Percentiles rank a stretch among this genome's conserved stretches.
Evolutionary conservation across 139 green algal species (phyloP).

Genomic region (Chlamydomonas sp.): DNA sequence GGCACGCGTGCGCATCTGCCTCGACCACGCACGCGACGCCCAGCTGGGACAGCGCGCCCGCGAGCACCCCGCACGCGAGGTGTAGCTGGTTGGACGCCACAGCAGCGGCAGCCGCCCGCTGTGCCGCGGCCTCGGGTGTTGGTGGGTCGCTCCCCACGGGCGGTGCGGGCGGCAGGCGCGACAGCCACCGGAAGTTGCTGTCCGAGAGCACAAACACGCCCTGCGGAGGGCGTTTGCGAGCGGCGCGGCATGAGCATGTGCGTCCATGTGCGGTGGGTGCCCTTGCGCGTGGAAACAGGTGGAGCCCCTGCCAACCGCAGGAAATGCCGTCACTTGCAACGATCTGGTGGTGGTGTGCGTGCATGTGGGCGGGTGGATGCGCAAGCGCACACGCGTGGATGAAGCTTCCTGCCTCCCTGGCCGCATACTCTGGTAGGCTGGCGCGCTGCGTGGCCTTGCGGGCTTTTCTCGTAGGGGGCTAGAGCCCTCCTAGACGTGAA

Average conservation of each 20-base stretch:
- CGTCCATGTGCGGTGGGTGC: neutral
- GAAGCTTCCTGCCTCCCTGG: neutral
- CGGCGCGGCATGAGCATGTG: neutral
- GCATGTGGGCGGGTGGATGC: too few relatives aligned
- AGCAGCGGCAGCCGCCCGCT: neutral
- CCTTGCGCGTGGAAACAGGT: neutral
- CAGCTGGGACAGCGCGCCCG: neutral
- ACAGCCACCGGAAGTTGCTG: constrained; percentile 9
- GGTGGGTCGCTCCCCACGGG: neutral
- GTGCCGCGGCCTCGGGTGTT: too few relatives aligned
- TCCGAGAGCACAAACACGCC: constrained; percentile 6
- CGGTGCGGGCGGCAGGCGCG: neutral
- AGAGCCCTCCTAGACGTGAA: too few relatives aligned
- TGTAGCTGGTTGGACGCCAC: neutral
- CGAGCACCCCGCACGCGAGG: neutral
- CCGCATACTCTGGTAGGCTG: neutral
- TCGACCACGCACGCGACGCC: neutral
- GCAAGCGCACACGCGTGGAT: neutral
- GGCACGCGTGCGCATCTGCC: too few relatives aligned
- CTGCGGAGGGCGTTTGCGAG: neutral
- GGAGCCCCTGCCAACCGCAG: neutral
- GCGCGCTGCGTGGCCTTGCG: neutral
- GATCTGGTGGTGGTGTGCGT: too few relatives aligned
- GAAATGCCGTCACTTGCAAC: neutral
- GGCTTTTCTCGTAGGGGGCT: too few relatives aligned